These are phyloP conservation scores for Bipolaris victoriae DNA, from an alignment of 2,329 filamentous ascomycete species.

Conservation along the genomic window DNA sequence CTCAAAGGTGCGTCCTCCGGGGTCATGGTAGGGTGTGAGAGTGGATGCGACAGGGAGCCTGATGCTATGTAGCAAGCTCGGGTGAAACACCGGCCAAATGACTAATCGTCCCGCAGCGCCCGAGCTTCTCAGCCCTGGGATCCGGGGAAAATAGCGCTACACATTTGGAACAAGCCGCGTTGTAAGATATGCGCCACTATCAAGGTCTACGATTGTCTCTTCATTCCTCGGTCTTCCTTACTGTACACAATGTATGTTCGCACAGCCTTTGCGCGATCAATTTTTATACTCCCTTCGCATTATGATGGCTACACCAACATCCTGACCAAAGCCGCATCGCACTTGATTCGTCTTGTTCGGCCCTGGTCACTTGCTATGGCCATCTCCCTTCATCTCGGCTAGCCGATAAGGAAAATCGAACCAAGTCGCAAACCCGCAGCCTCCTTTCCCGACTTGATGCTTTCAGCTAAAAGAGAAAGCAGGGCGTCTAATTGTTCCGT, in stretches of 20 bases:
- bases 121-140: background rate
- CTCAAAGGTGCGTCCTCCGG: constrained; percentile 3
- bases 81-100: background rate
- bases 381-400: constrained; percentile 12
- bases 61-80: background rate
- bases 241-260: background rate
- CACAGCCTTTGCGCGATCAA: background rate
- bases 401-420: constrained; percentile 35
- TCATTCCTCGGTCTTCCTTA: background rate
- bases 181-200: background rate
- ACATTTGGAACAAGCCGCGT: background rate
- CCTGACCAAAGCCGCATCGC: constrained; percentile 37
- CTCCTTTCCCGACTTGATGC: constrained; percentile 53
- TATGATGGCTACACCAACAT: constrained; percentile 35
- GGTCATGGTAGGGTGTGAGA: constrained; percentile 6
- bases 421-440: constrained; percentile 42
- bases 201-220: background rate
- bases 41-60: background rate
- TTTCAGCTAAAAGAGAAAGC: constrained; percentile 40
- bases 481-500: constrained; percentile 47
- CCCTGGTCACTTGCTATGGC: constrained; percentile 27
- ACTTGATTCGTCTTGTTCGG: constrained; percentile 36
- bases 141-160: background rate
- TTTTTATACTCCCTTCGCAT: constrained; percentile 9
- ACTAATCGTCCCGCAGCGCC: background rate